Base-by-base conservation (phyloP, 2,329 filamentous ascomycete genomes). In the Xylaria sp. region DNA sequence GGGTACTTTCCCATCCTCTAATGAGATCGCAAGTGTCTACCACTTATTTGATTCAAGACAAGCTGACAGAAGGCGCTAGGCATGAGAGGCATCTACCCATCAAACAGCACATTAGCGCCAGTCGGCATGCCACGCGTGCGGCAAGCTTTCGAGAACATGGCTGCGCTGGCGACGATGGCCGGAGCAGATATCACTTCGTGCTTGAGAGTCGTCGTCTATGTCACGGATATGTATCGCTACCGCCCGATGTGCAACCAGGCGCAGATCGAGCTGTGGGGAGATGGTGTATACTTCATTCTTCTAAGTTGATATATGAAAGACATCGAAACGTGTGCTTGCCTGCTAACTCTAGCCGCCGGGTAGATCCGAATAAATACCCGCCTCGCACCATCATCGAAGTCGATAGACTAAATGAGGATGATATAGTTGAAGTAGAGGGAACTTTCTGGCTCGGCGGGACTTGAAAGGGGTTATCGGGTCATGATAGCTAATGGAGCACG, bases 181-280 rank as follows among this genome's bases (percentile, higher is more conserved):
- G 77, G 76, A 8, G 68, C 73, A 1, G 75, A 78, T 27, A 60
- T 65, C 12, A 63, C 60, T 29, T 69, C 68, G 3, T 77, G 69
- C 13, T 68, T 57, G 5, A 69, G 71, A 18, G 51, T 79, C 0
- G 74, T 78, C 1, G 77, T 79, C 13, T 79, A 79, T 60, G 74
- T 75, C 4, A 78, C 77, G 1, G 78, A 79, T 48, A 79, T 80
- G 78, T 78, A 75, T 60, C 70, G 75, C 3, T 80, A 78, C 47
- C 68, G 79, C 25, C 78, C 78, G 18, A 62, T 80, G 68, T 75
- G 74, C 50, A 79, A 80, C 54, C 70, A 76, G 44, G 75, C 73
- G 3, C 78, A 79, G 54, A 59, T 75, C 5, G 77, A 79, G 64
- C 57, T 79, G 0, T 79, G 77, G 78, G 75, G 75, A 2, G 66